These are phyloP conservation scores for Ambispora gerdemannii DNA, from an alignment of 192 early-diverging fungal genomes.

Conservation along the genomic window DNA sequence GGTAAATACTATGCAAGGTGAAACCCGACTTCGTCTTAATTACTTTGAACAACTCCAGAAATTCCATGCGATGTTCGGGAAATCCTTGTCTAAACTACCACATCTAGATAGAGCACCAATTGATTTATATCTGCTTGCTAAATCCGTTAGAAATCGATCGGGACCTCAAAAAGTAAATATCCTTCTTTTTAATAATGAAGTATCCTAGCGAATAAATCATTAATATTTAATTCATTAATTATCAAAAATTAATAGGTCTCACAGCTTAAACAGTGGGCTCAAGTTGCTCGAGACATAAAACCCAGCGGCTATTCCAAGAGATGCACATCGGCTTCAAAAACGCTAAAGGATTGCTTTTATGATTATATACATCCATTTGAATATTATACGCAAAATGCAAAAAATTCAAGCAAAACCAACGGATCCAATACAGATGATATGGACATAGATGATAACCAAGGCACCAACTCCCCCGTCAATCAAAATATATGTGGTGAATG, in stretches of 20 bases:
- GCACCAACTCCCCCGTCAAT: conserved; percentile 42
- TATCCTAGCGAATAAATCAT: background rate
- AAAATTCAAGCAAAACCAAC: background rate
- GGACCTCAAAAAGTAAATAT: conserved; percentile 62
- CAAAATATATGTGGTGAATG: conserved; percentile 78
- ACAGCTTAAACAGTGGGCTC: conserved; percentile 69
- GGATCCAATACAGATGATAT: background rate
- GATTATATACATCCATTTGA: conserved; percentile 65
- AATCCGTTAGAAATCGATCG: conserved; percentile 74
- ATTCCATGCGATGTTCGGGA: conserved; percentile 80
- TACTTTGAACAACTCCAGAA: conserved; percentile 89
- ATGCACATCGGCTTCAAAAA: conserved; percentile 67
- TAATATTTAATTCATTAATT: background rate
- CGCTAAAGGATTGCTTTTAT: conserved; percentile 59
- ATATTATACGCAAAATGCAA: conserved; percentile 50
- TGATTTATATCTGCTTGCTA: conserved; percentile 78
- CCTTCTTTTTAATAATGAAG: background rate
- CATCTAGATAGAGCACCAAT: conserved; percentile 83
- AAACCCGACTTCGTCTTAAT: conserved; percentile 79
- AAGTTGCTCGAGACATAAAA: conserved; percentile 67
- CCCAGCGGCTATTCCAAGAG: conserved; percentile 50
- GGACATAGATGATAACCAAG: background rate
- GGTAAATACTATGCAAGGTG: conserved; percentile 90
- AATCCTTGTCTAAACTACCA: conserved; percentile 72
- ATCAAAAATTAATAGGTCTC: conserved; percentile 52